Evolutionary conservation across 768 basidiomycete genomes (phyloP).

Genomic region (Paxillus involutus): DNA sequence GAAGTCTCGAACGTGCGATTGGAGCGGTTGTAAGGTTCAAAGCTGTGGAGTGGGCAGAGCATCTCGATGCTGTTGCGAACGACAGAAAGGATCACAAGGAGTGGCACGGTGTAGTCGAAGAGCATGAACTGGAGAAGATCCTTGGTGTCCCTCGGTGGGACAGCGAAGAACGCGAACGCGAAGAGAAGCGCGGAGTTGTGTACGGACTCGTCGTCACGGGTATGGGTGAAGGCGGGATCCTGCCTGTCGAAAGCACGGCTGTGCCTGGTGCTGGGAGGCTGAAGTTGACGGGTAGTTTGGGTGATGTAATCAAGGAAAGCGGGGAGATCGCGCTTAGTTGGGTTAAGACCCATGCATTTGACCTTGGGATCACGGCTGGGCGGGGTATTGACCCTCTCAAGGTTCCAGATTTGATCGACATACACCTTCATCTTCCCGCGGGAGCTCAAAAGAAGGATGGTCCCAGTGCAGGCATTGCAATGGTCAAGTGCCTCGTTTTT

Average conservation of each 20-base stretch:
- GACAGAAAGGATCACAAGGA: slow-evolving; percentile 27
- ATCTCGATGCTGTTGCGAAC: slow-evolving; percentile 32
- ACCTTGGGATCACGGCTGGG: slow-evolving; percentile 70
- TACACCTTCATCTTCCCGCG: slow-evolving; percentile 87
- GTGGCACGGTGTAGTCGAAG: slow-evolving; percentile 64
- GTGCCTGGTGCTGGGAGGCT: slow-evolving; percentile 75
- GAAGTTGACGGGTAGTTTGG: slow-evolving; percentile 80
- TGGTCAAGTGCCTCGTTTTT: slow-evolving; percentile 46
- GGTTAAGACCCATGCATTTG: slow-evolving; percentile 86
- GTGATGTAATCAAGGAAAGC: slow-evolving; percentile 91
- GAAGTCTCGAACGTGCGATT: slow-evolving; percentile 83
- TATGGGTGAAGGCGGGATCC: slow-evolving; percentile 80
- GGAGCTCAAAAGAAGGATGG: slow-evolving; percentile 95
- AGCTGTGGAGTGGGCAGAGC: slow-evolving; percentile 87
- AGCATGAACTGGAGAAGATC: slow-evolving; percentile 77
- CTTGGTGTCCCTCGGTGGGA: slow-evolving; percentile 82
- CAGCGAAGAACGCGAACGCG: slow-evolving; percentile 74
- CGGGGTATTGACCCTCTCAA: slow-evolving; percentile 75
- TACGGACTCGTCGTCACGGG: slow-evolving; percentile 89
- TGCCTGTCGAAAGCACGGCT: slow-evolving; percentile 81
- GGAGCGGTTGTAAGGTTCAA: slow-evolving; percentile 89
- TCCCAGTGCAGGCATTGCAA: slow-evolving; percentile 86
- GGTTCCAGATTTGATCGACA: slow-evolving; percentile 68
- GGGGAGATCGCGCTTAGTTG: slow-evolving; percentile 89
- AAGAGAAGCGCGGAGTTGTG: slow-evolving; percentile 72